These are phyloP conservation scores for Zygosaccharomyces sapae DNA, from an alignment of 1,139 yeast genomes.

Conservation along the genomic window DNA sequence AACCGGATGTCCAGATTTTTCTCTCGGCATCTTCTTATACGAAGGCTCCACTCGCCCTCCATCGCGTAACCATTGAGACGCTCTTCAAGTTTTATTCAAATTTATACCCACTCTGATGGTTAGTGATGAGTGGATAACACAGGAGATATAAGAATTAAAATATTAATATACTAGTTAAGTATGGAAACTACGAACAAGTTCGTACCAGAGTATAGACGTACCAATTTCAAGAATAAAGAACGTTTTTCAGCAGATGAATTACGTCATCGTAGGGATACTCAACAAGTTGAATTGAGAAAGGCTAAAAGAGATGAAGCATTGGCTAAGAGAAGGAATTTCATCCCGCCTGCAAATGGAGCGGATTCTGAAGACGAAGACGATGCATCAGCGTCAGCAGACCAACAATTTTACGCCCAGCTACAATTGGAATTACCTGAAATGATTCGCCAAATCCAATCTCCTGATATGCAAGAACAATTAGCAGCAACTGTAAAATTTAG, in stretches of 20 bases:
- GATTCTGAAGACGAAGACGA: constrained; percentile 43
- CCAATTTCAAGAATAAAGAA: constrained; percentile 91
- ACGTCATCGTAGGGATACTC: constrained; percentile 96
- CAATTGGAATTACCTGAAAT: constrained; percentile 78
- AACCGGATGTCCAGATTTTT: too few relatives aligned
- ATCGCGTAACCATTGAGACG: too few relatives aligned
- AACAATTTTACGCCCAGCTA: constrained; percentile 44
- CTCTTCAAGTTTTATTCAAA: too few relatives aligned
- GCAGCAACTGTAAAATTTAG: constrained; percentile 90
- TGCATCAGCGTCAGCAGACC: constrained; percentile 40
- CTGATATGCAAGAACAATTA: constrained; percentile 75
- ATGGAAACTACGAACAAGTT: constrained; percentile 61
- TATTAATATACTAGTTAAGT: too few relatives aligned
- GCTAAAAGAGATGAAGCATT: constrained; percentile 94
- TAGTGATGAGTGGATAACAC: too few relatives aligned
- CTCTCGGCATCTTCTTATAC: too few relatives aligned
- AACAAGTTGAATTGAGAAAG: constrained; percentile 93
- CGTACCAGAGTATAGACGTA: constrained; percentile 96
- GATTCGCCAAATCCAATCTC: constrained; percentile 76
- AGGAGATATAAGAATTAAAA: too few relatives aligned
- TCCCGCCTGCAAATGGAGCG: constrained; percentile 45
- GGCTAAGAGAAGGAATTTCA: constrained; percentile 84
- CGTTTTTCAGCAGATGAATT: constrained; percentile 93
- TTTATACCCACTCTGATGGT: too few relatives aligned
- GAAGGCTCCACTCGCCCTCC: too few relatives aligned